These are phyloP conservation scores for Salix brachista DNA, from an alignment of 345 rosid species.

Conservation along the genomic window DNA sequence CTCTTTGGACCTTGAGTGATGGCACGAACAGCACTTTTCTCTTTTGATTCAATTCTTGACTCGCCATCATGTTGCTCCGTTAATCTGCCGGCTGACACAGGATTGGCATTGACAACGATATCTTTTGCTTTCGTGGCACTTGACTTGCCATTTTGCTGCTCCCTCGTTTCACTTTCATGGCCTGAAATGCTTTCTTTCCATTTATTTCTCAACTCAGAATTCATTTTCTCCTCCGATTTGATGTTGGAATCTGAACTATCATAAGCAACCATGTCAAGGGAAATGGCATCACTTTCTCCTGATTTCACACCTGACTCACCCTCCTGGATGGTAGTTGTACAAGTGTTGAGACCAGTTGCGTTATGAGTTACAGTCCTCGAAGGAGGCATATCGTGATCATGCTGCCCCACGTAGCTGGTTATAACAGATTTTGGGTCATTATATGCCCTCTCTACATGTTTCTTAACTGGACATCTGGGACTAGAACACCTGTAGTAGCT, in stretches of 20 bases:
- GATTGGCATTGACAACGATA: not conserved
- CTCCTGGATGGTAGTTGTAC: constrained; percentile 18
- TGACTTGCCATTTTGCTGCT: constrained; percentile 25
- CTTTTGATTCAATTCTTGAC: constrained; percentile 28
- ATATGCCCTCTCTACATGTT: constrained; percentile 80
- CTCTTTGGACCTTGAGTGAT: constrained; percentile 13
- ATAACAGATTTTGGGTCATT: constrained; percentile 61
- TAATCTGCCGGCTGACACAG: constrained; percentile 9
- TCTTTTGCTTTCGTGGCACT: constrained; percentile 22
- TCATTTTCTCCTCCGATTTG: constrained; percentile 32
- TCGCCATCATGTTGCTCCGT: constrained; percentile 14
- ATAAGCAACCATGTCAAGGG: constrained; percentile 22
- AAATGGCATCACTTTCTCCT: constrained; percentile 28
- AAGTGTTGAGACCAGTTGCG: constrained; percentile 20
- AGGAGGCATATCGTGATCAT: constrained; percentile 78
- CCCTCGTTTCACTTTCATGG: constrained; percentile 21
- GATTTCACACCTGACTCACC: constrained; percentile 33
- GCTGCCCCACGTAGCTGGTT: constrained; percentile 87
- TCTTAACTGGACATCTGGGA: constrained; percentile 86
- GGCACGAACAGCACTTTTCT: constrained; percentile 14
- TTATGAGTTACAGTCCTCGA: constrained; percentile 64
- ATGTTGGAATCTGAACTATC: constrained; percentile 25
- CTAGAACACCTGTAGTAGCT: constrained; percentile 95
- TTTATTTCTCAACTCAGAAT: constrained; percentile 23
- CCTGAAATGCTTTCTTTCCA: constrained; percentile 20